Evolutionary conservation across 169 alveolate genomes (phyloP).

Genomic region (Plasmodium gonderi): DNA sequence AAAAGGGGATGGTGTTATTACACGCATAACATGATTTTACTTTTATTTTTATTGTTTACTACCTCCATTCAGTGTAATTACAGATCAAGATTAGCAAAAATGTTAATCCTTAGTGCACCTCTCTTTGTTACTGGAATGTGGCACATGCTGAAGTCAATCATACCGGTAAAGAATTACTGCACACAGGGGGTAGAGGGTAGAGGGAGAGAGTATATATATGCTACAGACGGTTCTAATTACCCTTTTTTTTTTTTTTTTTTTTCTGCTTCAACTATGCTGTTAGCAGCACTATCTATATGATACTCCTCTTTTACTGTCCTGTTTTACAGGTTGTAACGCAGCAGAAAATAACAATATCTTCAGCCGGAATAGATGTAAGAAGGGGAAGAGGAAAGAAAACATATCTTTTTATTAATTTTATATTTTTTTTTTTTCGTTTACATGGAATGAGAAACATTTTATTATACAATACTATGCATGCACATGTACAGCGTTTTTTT

Average conservation of each 20-base stretch:
- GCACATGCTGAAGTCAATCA: constrained; percentile 59
- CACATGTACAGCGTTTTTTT: too few relatives aligned
- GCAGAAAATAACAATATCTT: constrained; percentile 47
- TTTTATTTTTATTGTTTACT: background rate
- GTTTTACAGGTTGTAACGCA: constrained; percentile 29
- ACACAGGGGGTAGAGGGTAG: background rate
- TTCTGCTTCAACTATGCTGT: background rate
- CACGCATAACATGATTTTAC: background rate
- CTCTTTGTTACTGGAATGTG: constrained; percentile 52
- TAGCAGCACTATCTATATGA: background rate
- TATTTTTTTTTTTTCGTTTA: background rate
- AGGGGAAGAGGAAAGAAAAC: background rate
- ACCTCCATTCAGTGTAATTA: constrained; percentile 30
- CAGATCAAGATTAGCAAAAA: constrained; percentile 42
- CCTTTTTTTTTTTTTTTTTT: too few relatives aligned
- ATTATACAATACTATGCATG: too few relatives aligned
- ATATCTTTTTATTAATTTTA: background rate
- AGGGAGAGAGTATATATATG: background rate
- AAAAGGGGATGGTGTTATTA: too few relatives aligned
- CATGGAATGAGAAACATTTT: too few relatives aligned
- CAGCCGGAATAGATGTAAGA: constrained; percentile 38
- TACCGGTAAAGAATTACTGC: constrained; percentile 43
- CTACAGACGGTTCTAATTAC: too few relatives aligned
- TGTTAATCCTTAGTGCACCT: constrained; percentile 56
- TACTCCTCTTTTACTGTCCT: background rate